phyloP scores from a whole-genome alignment of 192 early-diverging fungal species.

The Backusella liffmaniae region DNA sequence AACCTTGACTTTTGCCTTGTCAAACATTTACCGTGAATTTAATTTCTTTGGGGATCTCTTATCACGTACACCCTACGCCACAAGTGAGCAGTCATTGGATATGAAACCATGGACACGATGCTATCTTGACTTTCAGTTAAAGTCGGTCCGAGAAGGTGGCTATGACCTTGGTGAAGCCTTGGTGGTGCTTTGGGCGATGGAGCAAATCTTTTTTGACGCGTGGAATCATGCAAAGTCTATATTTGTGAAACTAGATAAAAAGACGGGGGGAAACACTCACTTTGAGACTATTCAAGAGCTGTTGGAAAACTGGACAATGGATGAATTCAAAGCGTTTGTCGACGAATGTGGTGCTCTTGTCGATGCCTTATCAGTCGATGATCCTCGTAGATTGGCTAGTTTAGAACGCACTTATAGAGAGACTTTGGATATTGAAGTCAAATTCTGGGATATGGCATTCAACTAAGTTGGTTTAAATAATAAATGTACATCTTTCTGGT shows the following conservation, averaged over 20 bases:
- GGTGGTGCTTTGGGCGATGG: slow-evolving; percentile 28
- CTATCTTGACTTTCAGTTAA: slow-evolving; percentile 26
- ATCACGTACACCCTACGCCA: not conserved
- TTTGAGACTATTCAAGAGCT: slow-evolving; percentile 17
- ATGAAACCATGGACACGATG: slow-evolving; percentile 11
- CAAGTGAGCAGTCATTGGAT: not conserved
- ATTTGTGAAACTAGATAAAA: not conserved
- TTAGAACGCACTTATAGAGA: slow-evolving; percentile 17
- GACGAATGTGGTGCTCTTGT: slow-evolving; percentile 16
- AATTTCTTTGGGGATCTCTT: slow-evolving; percentile 21
- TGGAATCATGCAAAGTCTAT: slow-evolving; percentile 24
- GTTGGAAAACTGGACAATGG: slow-evolving; percentile 22
- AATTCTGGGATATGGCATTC: slow-evolving; percentile 24
- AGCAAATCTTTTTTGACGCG: slow-evolving; percentile 24
- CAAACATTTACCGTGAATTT: slow-evolving; percentile 23
- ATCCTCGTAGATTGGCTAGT: not conserved
- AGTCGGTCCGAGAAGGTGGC: slow-evolving; percentile 9
- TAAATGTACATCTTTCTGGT: too few relatives aligned
- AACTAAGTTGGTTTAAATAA: not conserved
- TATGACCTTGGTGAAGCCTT: slow-evolving; percentile 19
- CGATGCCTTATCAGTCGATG: not conserved
- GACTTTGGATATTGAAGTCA: slow-evolving; percentile 20
- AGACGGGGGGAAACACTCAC: not conserved
- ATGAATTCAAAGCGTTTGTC: slow-evolving; percentile 25
- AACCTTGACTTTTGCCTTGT: slow-evolving; percentile 19